phyloP scores from a whole-genome alignment of 257 asterid genomes.

The Solanum chiquidenum region DNA sequence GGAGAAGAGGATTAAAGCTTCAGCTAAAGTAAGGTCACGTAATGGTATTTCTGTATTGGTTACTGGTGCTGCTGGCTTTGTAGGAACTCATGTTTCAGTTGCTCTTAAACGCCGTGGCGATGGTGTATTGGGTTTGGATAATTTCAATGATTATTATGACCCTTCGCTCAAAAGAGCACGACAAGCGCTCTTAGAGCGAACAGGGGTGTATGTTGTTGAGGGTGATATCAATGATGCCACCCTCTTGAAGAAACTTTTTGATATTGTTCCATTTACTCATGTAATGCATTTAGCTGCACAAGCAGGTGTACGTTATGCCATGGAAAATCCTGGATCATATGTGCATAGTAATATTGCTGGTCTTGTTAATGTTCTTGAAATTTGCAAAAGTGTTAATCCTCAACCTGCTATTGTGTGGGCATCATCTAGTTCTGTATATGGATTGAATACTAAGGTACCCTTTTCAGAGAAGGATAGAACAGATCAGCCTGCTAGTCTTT shows the following conservation, averaged over 20 bases:
- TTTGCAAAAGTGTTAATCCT: conserved; percentile 75
- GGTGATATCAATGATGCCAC: conserved; percentile 74
- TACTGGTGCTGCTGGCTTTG: conserved; percentile 97
- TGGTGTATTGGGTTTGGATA: conserved; percentile 80
- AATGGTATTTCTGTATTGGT: conserved; percentile 88
- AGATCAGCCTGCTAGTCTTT: conserved; percentile 91
- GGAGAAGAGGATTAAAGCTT: conserved; percentile 60
- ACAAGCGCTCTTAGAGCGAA: conserved; percentile 59
- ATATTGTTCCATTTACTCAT: conserved; percentile 72
- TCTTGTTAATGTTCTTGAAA: conserved; percentile 71
- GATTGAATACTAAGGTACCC: conserved; percentile 83
- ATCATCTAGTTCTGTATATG: conserved; percentile 94
- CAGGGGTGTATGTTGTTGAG: conserved; percentile 89
- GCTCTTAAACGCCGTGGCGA: conserved; percentile 97
- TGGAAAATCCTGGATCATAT: conserved; percentile 97
- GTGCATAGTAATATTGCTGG: conserved; percentile 98
- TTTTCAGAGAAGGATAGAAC: conserved; percentile 84
- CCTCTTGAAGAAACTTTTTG: conserved; percentile 66
- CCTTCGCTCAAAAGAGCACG: conserved; percentile 70
- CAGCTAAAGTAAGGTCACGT: conserved; percentile 73
- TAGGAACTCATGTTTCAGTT: conserved; percentile 83
- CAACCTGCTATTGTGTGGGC: conserved; percentile 99
- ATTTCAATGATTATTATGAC: conserved; percentile 79
- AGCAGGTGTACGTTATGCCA: conserved; percentile 95
- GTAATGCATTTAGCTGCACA: conserved; percentile 99